These are phyloP conservation scores for Scutellaria barbata DNA, from an alignment of 257 asterid species.

Conservation along the genomic window DNA sequence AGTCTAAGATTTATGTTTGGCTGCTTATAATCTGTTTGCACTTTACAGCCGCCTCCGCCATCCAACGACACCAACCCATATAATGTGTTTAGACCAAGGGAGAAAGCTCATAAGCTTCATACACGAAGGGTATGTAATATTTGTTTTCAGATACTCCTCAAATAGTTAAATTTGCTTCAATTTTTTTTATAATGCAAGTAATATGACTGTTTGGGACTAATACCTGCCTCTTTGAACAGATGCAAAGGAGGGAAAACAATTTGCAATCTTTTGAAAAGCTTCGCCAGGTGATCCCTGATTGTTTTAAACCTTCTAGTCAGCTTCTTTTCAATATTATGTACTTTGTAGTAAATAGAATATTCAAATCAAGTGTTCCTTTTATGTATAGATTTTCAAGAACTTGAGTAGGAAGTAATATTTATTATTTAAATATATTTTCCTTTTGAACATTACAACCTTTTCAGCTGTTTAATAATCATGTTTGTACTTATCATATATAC, in stretches of 20 bases:
- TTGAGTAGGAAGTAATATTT: background rate
- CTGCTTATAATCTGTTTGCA: too few species aligned
- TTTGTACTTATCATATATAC: too few species aligned
- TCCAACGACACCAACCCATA: slow-evolving; percentile 96
- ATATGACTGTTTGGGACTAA: too few species aligned
- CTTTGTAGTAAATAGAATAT: background rate
- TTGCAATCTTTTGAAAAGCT: slow-evolving; percentile 98
- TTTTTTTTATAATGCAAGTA: background rate
- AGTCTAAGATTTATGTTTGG: background rate
- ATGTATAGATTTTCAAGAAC: background rate
- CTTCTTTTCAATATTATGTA: background rate
- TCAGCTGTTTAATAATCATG: too few species aligned
- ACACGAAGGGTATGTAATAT: slow-evolving; percentile 82
- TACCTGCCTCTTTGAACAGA: slow-evolving; percentile 43
- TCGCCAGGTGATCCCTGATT: slow-evolving; percentile 68
- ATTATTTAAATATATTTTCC: background rate
- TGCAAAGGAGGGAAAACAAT: slow-evolving; percentile 99
- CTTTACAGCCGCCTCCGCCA: slow-evolving; percentile 96
- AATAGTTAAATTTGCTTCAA: slow-evolving; percentile 22
- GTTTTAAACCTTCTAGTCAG: slow-evolving; percentile 3
- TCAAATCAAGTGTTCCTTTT: too few species aligned
- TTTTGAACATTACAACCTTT: too few species aligned
- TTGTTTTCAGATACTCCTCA: slow-evolving; percentile 27
- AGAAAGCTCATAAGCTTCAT: slow-evolving; percentile 97
- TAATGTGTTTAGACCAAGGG: slow-evolving; percentile 98